These are phyloP conservation scores for Potentilla sterilis DNA, from an alignment of 306 rosid species.

Conservation along the genomic window DNA sequence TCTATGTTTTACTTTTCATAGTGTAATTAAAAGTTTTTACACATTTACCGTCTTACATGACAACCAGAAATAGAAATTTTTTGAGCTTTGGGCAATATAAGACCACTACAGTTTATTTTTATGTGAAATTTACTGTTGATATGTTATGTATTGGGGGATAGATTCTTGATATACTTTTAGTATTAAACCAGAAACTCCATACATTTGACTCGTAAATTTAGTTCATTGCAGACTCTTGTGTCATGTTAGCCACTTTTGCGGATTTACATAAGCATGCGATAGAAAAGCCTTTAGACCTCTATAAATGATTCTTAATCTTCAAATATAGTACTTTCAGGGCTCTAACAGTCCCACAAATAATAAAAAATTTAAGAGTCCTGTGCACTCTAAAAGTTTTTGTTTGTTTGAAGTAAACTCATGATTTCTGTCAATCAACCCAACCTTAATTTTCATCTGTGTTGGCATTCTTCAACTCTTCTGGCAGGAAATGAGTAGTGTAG, in stretches of 20 bases:
- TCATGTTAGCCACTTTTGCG: too few species aligned
- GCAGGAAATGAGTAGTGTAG: too few species aligned
- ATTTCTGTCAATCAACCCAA: too few species aligned
- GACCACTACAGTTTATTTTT: neutral
- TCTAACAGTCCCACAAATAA: too few species aligned
- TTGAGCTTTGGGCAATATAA: neutral
- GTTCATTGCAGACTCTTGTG: neutral
- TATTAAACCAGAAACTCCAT: neutral
- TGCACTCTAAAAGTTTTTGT: neutral
- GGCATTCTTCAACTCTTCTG: too few species aligned
- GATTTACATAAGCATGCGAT: neutral
- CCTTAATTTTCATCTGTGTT: too few species aligned
- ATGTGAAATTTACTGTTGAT: neutral
- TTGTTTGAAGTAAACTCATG: neutral
- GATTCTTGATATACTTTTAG: neutral
- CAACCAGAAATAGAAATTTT: neutral
- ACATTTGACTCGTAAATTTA: neutral
- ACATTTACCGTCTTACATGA: neutral
- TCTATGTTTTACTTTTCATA: neutral
- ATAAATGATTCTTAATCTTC: neutral
- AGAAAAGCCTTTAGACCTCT: neutral
- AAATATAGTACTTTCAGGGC: neutral
- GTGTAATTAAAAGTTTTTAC: neutral
- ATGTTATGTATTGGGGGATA: too few species aligned
- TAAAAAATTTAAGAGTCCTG: too few species aligned